Conservation (phyloP, 208 protist species). For the Perkinsela sp. region DNA sequence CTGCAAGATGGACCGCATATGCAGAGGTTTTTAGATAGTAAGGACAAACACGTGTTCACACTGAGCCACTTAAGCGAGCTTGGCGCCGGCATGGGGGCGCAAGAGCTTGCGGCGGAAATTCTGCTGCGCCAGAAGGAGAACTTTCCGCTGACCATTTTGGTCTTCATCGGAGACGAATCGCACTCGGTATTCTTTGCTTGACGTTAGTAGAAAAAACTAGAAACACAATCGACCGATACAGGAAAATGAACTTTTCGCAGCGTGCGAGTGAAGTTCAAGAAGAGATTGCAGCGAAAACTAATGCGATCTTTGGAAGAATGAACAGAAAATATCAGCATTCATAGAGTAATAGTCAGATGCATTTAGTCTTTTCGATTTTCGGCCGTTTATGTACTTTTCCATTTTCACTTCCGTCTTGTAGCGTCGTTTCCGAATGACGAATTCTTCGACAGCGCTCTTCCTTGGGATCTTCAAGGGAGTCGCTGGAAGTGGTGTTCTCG, state of each 20-base stretch:
- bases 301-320: too few species aligned
- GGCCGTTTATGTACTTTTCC: too few species aligned
- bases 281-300: too few species aligned
- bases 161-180: neutral
- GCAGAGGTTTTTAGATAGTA: neutral
- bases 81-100: neutral
- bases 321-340: too few species aligned
- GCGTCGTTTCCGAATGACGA: too few species aligned
- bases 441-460: neutral
- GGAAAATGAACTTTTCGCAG: too few species aligned
- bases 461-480: neutral
- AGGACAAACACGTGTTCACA: neutral
- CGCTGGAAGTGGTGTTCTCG: neutral
- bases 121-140: neutral
- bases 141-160: neutral
- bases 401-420: too few species aligned
- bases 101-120: neutral
- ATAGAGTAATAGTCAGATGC: too few species aligned
- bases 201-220: too few species aligned
- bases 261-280: too few species aligned
- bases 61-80: neutral
- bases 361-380: too few species aligned
- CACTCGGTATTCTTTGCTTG: neutral
- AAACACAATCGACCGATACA: too few species aligned
- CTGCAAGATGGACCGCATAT: neutral